These are phyloP conservation scores for Xylariales sp. DNA, from an alignment of 2,329 filamentous ascomycete species.

Conservation along the genomic window DNA sequence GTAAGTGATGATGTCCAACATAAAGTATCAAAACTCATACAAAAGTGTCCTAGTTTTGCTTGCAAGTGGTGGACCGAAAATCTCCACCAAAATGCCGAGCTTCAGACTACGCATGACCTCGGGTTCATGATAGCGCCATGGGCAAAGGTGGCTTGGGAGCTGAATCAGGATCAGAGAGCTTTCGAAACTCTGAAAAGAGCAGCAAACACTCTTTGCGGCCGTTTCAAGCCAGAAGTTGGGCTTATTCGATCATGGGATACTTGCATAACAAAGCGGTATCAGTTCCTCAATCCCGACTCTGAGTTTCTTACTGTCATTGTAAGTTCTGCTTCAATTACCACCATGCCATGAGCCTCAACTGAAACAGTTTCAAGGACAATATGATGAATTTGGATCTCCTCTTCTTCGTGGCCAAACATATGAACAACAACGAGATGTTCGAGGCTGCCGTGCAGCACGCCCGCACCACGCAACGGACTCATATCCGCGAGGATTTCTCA, in stretches of 20 bases:
- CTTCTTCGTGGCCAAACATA: conserved; percentile 33
- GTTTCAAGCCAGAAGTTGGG: conserved; percentile 28
- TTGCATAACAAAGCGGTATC: conserved; percentile 33
- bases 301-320: conserved; percentile 39
- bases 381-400: conserved; percentile 38
- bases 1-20: conserved; percentile 6
- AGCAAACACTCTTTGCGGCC: conserved; percentile 29
- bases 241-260: conserved; percentile 39
- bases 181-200: conserved; percentile 27
- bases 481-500: conserved; percentile 32
- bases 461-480: conserved; percentile 29
- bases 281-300: conserved; percentile 26
- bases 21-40: not conserved
- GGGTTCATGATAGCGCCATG: conserved; percentile 39
- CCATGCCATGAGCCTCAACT: not conserved
- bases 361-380: conserved; percentile 23
- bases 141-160: conserved; percentile 31
- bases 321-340: conserved; percentile 11
- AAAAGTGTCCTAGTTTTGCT: conserved; percentile 15
- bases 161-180: conserved; percentile 29
- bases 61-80: conserved; percentile 38
- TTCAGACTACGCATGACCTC: conserved; percentile 34
- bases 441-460: conserved; percentile 34
- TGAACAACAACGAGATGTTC: conserved; percentile 22
- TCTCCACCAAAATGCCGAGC: conserved; percentile 27